These are phyloP conservation scores for Phytophthora sansomeana DNA, from an alignment of 352 stramenopile genomes.

Conservation along the genomic window DNA sequence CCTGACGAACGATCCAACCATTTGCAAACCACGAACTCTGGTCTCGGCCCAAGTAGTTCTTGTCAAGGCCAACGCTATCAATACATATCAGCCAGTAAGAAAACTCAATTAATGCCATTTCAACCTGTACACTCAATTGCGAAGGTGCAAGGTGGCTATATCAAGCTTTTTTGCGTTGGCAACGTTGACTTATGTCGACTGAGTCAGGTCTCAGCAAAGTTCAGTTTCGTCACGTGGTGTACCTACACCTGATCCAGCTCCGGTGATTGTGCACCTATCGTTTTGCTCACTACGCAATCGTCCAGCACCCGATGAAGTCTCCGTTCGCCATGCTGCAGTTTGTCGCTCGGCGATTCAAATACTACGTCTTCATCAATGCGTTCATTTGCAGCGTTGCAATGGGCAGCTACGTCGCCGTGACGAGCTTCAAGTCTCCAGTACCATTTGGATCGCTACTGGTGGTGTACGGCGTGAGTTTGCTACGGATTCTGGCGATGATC, in stretches of 20 bases:
- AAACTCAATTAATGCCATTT: no score
- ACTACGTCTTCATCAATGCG: constrained; percentile 83
- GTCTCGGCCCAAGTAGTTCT: no score
- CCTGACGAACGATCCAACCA: no score
- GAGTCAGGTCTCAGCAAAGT: no score
- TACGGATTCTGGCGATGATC: constrained; percentile 70
- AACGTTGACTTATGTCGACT: no score
- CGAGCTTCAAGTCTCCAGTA: constrained; percentile 3
- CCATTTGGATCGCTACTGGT: constrained; percentile 9
- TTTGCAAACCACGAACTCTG: no score
- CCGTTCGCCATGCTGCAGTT: constrained; percentile 25
- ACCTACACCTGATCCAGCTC: constrained; percentile 8
- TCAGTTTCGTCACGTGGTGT: constrained; percentile 24
- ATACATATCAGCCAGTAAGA: no score
- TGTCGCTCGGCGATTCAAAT: constrained; percentile 69
- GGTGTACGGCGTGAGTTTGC: constrained; percentile 54
- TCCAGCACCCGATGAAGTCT: constrained; percentile 20
- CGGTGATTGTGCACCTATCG: constrained; percentile 37
- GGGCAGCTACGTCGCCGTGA: constrained; percentile 37
- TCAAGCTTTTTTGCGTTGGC: no score
- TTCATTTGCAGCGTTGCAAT: constrained; percentile 76
- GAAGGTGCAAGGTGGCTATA: no score
- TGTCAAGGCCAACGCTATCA: no score
- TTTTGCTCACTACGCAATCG: constrained; percentile 34
- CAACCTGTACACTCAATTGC: no score